Evolutionary conservation across 805 yeast species (phyloP).

Genomic region (Saccharomycopsis synnaedendra): DNA sequence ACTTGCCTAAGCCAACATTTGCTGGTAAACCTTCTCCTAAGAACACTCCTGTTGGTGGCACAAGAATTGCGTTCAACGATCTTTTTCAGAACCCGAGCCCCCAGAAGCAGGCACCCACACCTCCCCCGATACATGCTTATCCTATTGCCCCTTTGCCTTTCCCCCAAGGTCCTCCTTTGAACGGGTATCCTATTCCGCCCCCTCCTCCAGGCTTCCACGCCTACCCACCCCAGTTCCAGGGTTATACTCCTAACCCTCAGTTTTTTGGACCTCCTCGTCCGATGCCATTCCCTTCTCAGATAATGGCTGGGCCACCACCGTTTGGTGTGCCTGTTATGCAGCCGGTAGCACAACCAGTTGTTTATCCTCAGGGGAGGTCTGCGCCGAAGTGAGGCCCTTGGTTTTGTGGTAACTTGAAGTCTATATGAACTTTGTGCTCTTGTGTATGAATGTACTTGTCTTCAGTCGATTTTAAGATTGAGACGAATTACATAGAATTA

Average conservation of each 20-base stretch:
- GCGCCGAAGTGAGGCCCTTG: no score
- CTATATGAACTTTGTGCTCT: no score
- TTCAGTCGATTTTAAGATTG: no score
- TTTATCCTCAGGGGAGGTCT: no score
- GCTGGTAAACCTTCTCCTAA: neutral
- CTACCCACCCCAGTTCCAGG: neutral
- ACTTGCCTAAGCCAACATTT: conserved; percentile 16
- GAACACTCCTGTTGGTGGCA: neutral
- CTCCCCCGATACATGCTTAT: neutral
- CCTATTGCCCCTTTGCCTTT: neutral
- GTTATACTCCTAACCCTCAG: neutral
- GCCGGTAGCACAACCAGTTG: no score
- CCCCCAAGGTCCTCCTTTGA: neutral
- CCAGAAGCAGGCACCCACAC: neutral
- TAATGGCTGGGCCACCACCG: no score
- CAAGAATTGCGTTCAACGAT: neutral
- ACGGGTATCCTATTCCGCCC: neutral
- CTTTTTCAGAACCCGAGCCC: neutral
- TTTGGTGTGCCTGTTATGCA: no score
- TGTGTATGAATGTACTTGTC: no score
- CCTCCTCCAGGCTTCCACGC: neutral
- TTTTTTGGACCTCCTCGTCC: neutral
- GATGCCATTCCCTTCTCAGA: neutral
- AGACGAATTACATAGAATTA: no score
- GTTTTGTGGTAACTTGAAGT: no score